Evolutionary conservation across 164 flowering plant genomes (phyloP).

Genomic region (Magnolia sinica): DNA sequence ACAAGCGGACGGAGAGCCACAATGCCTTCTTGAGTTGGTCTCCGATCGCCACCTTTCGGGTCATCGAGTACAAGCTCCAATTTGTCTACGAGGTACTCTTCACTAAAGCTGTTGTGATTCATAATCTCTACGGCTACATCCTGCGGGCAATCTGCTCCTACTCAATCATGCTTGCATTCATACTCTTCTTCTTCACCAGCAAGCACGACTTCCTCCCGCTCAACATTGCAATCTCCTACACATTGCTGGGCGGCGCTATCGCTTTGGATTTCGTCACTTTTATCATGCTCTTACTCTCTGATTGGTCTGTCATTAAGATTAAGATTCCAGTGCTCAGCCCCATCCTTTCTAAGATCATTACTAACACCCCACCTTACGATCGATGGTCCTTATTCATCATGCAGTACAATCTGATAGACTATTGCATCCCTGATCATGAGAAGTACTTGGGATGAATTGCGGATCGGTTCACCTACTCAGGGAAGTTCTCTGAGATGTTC

Average conservation of each 20-base stretch:
- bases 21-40: background rate
- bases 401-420: slow-evolving; percentile 12
- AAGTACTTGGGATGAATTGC: background rate
- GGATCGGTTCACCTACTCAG: background rate
- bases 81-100: slow-evolving; percentile 28
- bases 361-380: background rate
- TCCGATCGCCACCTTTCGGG: slow-evolving; percentile 12
- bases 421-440: slow-evolving; percentile 3
- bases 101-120: slow-evolving; percentile 25
- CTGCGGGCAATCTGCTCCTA: background rate
- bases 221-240: slow-evolving; percentile 36
- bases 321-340: background rate
- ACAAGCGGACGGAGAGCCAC: slow-evolving; percentile 17
- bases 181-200: background rate
- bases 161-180: background rate
- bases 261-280: slow-evolving; percentile 31
- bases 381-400: slow-evolving; percentile 16
- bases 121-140: background rate
- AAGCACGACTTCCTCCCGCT: slow-evolving; percentile 5
- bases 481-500: background rate
- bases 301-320: slow-evolving; percentile 29
- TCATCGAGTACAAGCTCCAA: slow-evolving; percentile 30
- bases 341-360: background rate
- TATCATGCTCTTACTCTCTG: slow-evolving; percentile 32
- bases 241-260: slow-evolving; percentile 38